phyloP scores from a whole-genome alignment of 306 rosid genomes.

The Mucuna pruriens region DNA sequence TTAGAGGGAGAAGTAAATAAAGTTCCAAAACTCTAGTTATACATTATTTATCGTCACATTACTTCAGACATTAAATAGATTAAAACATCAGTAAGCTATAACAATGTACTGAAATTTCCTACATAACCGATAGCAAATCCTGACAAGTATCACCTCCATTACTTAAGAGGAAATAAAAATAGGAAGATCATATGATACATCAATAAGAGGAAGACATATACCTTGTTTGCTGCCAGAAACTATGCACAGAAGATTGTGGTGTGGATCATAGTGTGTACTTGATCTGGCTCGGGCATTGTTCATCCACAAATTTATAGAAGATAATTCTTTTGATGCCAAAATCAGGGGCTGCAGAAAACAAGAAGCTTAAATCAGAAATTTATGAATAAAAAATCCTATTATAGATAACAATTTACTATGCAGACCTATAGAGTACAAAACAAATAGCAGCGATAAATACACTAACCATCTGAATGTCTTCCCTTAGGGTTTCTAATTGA shows the following conservation, averaged over 20 bases:
- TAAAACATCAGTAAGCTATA: slow-evolving; percentile 17
- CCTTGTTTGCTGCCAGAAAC: slow-evolving; percentile 89
- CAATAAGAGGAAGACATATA: slow-evolving; percentile 25
- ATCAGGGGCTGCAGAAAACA: slow-evolving; percentile 66
- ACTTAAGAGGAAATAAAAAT: background rate
- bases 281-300: slow-evolving; percentile 85
- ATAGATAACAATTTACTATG: background rate
- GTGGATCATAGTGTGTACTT: slow-evolving; percentile 97
- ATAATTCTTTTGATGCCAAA: slow-evolving; percentile 64
- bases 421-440: slow-evolving; percentile 26
- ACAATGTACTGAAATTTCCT: slow-evolving; percentile 2
- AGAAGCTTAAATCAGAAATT: slow-evolving; percentile 28
- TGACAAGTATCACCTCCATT: slow-evolving; percentile 6
- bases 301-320: slow-evolving; percentile 94
- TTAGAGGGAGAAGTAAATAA: slow-evolving; percentile 15
- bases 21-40: slow-evolving; percentile 4
- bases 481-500: slow-evolving; percentile 68
- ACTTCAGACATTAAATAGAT: slow-evolving; percentile 18
- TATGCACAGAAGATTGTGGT: slow-evolving; percentile 85
- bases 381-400: slow-evolving; percentile 7
- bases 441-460: slow-evolving; percentile 31
- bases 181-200: background rate
- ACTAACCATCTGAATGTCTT: slow-evolving; percentile 71
- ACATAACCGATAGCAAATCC: slow-evolving; percentile 29
- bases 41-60: background rate